Conservation (phyloP, 2,329 filamentous ascomycete genomes). For the Pezicula radicicola region DNA sequence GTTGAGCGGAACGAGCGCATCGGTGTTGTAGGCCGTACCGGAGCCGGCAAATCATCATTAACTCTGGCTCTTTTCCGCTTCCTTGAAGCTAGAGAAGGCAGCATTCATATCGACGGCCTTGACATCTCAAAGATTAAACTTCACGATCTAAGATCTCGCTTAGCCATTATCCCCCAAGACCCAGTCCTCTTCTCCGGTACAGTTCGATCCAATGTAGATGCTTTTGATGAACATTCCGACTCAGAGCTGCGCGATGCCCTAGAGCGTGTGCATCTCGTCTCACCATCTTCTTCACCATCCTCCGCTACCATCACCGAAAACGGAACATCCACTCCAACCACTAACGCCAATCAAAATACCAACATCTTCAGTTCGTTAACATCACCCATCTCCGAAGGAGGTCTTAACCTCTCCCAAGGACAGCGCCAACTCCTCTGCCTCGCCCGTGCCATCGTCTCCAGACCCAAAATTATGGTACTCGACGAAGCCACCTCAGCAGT, state of each 20-base stretch:
- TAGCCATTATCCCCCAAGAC: constrained; percentile 82
- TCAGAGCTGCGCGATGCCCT: constrained; percentile 67
- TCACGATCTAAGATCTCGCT: constrained; percentile 65
- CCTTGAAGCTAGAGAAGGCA: constrained; percentile 64
- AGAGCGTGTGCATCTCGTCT: constrained; percentile 61
- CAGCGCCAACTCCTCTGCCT: constrained; percentile 75
- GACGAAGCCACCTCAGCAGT: constrained; percentile 79
- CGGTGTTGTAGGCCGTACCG: constrained; percentile 76
- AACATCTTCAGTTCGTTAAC: constrained; percentile 65
- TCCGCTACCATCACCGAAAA: constrained; percentile 8
- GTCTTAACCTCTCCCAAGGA: constrained; percentile 72
- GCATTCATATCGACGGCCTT: constrained; percentile 67
- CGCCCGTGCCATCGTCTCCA: constrained; percentile 67
- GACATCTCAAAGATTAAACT: constrained; percentile 72
- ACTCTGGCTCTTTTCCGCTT: constrained; percentile 77
- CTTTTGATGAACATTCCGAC: constrained; percentile 69
- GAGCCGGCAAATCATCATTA: constrained; percentile 74
- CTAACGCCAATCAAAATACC: constrained; percentile 43
- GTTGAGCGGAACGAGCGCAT: constrained; percentile 66
- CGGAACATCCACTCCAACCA: constrained; percentile 32
- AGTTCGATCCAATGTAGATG: constrained; percentile 72
- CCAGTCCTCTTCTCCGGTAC: constrained; percentile 81
- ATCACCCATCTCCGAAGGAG: constrained; percentile 66
- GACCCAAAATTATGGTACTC: constrained; percentile 74
- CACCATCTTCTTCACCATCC: constrained; percentile 7